Percentiles rank a stretch among this genome's conserved stretches.
These are phyloP conservation scores for Meripilus lineatus DNA, from an alignment of 1,284 basidiomycete species.

Conservation along the genomic window DNA sequence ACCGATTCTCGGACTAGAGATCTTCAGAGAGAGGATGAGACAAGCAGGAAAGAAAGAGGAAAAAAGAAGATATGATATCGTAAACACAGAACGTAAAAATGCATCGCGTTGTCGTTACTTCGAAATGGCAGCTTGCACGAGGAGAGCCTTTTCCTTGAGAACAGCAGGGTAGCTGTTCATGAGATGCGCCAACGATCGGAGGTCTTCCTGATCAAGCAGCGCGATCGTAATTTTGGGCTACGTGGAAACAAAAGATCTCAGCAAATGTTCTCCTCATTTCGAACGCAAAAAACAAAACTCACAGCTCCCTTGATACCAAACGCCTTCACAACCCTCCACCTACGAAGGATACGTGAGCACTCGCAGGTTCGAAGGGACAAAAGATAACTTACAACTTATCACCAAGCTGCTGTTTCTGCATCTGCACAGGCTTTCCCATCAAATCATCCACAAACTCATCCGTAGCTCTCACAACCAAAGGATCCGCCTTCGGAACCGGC, in stretches of 20 bases:
- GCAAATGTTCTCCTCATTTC: background rate
- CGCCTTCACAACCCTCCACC: conserved; percentile 74
- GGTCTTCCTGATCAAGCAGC: conserved; percentile 79
- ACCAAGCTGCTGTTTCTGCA: conserved; percentile 80
- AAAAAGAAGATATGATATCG: too few species aligned
- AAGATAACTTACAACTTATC: conserved; percentile 60
- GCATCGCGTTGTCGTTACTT: too few species aligned
- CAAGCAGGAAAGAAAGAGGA: too few species aligned
- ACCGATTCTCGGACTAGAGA: too few species aligned
- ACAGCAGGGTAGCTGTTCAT: conserved; percentile 84
- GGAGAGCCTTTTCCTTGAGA: conserved; percentile 69
- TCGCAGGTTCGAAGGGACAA: background rate
- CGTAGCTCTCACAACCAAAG: conserved; percentile 62
- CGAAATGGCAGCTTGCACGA: conserved; percentile 33
- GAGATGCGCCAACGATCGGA: conserved; percentile 76
- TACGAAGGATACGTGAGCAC: conserved; percentile 20
- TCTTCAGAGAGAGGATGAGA: too few species aligned
- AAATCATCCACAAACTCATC: conserved; percentile 76
- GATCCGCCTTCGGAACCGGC: conserved; percentile 67
- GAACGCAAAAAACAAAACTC: conserved; percentile 28
- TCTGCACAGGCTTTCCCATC: conserved; percentile 52
- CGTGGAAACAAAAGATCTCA: conserved; percentile 5
- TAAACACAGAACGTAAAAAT: too few species aligned
- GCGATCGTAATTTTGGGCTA: conserved; percentile 80
- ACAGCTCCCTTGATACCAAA: conserved; percentile 78